Evolutionary conservation across 257 asterid genomes (phyloP).

Genomic region (Scutellaria galericulata): DNA sequence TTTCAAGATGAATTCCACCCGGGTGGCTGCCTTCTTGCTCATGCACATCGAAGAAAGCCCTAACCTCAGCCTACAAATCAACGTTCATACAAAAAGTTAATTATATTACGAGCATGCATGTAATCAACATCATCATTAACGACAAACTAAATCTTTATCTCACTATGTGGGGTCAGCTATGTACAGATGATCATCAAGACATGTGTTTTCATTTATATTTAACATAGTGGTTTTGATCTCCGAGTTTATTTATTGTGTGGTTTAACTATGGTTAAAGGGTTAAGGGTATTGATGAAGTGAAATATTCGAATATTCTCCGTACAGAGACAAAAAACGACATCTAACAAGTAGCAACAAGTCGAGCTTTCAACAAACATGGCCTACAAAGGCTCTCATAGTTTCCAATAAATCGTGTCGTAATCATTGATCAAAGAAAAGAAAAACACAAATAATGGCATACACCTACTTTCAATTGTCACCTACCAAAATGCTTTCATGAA

Average conservation of each 20-base stretch:
- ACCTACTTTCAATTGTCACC: slow-evolving; percentile 44
- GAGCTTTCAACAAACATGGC: slow-evolving; percentile 30
- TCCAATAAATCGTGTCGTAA: slow-evolving; percentile 26
- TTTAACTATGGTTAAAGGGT: not conserved
- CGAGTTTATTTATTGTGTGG: not conserved
- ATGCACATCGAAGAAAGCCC: slow-evolving; percentile 91
- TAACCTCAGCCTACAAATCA: slow-evolving; percentile 61
- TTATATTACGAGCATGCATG: not conserved
- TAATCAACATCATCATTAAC: no score
- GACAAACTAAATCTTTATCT: no score
- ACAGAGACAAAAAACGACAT: not conserved
- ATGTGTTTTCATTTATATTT: no score
- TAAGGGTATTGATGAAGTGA: not conserved
- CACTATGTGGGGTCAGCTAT: no score
- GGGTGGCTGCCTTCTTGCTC: slow-evolving; percentile 93
- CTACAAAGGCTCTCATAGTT: slow-evolving; percentile 18
- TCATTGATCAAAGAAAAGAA: slow-evolving; percentile 24
- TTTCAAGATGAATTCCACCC: slow-evolving; percentile 83
- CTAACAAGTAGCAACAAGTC: not conserved
- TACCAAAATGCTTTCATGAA: slow-evolving; percentile 30
- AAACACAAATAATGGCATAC: slow-evolving; percentile 25
- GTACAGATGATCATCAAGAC: no score
- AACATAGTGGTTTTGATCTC: no score
- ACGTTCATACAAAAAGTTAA: not conserved
- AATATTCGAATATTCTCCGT: not conserved